Percentiles rank a stretch among this genome's conserved stretches.
Conservation (phyloP, 2,329 filamentous ascomycete species). For the Botryotinia calthae region DNA sequence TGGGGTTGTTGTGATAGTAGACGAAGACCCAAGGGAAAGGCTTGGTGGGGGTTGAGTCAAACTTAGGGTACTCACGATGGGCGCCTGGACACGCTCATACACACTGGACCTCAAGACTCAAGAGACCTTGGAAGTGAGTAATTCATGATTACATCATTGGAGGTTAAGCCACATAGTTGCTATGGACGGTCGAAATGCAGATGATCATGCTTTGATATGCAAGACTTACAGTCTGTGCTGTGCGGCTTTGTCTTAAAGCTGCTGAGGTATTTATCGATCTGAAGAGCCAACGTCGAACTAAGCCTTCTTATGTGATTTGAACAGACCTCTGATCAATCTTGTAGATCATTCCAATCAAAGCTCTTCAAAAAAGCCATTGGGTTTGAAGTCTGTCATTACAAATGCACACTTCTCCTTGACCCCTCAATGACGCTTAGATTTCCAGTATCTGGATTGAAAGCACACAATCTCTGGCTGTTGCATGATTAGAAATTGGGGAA, state of each 20-base stretch:
- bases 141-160: neutral
- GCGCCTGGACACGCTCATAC: neutral
- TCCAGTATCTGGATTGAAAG: neutral
- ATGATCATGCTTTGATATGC: neutral
- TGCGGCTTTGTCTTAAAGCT: neutral
- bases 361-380: neutral
- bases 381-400: neutral
- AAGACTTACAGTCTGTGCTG: neutral
- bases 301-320: slow-evolving; percentile 5
- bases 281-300: neutral
- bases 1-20: neutral
- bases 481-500: neutral
- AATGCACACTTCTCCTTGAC: neutral
- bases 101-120: neutral
- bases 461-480: neutral
- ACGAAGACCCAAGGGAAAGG: neutral
- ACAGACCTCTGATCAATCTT: neutral
- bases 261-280: neutral
- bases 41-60: neutral
- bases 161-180: neutral
- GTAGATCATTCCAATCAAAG: neutral
- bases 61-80: neutral
- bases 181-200: neutral
- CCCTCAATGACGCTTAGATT: neutral
- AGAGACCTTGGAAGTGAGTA: neutral